Evolutionary conservation across 371 early-diverging fungal genomes (phyloP), one percentile per base, ranked within the genome.

Genomic region (Aphelidium insulamus): DNA sequence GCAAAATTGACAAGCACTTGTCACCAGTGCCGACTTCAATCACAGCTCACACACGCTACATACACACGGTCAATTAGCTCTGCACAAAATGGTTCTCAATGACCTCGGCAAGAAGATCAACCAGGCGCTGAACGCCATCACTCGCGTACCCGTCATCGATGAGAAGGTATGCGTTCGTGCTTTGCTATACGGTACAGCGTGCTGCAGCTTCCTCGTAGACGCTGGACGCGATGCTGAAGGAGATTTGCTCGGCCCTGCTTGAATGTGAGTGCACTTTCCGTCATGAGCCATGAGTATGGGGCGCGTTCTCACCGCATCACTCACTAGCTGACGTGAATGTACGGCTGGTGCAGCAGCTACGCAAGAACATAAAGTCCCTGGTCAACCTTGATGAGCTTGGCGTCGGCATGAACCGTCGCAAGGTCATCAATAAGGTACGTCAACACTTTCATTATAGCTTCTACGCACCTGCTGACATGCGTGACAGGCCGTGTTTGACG

Each of bases 251-350:
- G 11, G 92, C 94, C 3, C 67, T 92, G 28, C 61, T 92, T 28
- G 73, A 78, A 37, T 64, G n/a, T n/a, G n/a, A n/a, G n/a, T n/a
- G n/a, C n/a, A n/a, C n/a, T n/a, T n/a, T 5, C 29, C n/a, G 29
- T 11, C 29, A 15, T 29, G 6, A 29, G 15, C n/a, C 15, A 15
- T 6, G 29, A 11, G 6, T 6, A 16, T 6, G 11, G 6, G 16
- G 8, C 14, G 29, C 29, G 29, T 6, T 15, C 14, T n/a, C n/a
- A 5, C 16, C 29, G 11, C 15, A 15, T 5, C 29, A 6, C 5
- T 11, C 25, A 6, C n/a, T n/a, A n/a, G 45, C 95, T 21, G 98
- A 98, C 57, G 95, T 98, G 39, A 92, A 87, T 54, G 85, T 91
- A 19, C 59, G 55, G 35, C 69, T 87, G 26, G 97, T 98, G 11